Evolutionary conservation across 495 filamentous ascomycete genomes (phyloP).

Genomic region (Podospora pseudocomata): DNA sequence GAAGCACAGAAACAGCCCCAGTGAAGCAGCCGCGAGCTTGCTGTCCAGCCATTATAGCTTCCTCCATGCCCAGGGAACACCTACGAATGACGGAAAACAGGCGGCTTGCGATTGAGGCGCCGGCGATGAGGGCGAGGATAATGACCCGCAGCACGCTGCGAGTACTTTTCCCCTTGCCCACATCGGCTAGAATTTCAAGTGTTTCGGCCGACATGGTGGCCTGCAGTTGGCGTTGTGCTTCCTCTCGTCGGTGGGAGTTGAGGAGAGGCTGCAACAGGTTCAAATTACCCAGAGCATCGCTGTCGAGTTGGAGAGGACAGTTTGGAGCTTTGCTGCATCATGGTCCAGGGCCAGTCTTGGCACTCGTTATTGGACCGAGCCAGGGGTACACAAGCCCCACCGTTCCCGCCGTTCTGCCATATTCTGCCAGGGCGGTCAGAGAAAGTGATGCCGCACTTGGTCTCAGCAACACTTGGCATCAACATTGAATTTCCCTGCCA

Average conservation of each 20-base stretch:
- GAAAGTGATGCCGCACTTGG: neutral
- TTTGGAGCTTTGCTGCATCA: slow-evolving; percentile 39
- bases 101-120: slow-evolving; percentile 86
- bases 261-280: slow-evolving; percentile 25
- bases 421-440: slow-evolving; percentile 12
- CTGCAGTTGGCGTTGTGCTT: slow-evolving; percentile 28
- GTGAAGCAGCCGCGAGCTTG: neutral
- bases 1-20: neutral
- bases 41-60: slow-evolving; percentile 5
- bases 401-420: slow-evolving; percentile 20
- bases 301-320: slow-evolving; percentile 38
- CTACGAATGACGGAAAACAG: slow-evolving; percentile 97
- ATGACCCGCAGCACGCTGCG: slow-evolving; percentile 83
- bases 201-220: slow-evolving; percentile 40
- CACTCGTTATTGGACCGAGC: slow-evolving; percentile 16
- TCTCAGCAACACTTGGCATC: neutral
- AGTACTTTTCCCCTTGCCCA: slow-evolving; percentile 59
- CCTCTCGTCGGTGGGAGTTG: slow-evolving; percentile 30
- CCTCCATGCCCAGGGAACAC: slow-evolving; percentile 33
- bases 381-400: slow-evolving; percentile 17
- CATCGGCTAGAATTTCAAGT: slow-evolving; percentile 39
- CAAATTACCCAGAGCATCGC: slow-evolving; percentile 13
- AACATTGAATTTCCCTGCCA: neutral
- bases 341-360: slow-evolving; percentile 27
- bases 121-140: slow-evolving; percentile 90